A percentile compares a stretch with the other conserved stretches of the same genome.
Evolutionary conservation across 2,329 filamentous ascomycete genomes (phyloP).

Genomic region (Leptographium lundbergii): DNA sequence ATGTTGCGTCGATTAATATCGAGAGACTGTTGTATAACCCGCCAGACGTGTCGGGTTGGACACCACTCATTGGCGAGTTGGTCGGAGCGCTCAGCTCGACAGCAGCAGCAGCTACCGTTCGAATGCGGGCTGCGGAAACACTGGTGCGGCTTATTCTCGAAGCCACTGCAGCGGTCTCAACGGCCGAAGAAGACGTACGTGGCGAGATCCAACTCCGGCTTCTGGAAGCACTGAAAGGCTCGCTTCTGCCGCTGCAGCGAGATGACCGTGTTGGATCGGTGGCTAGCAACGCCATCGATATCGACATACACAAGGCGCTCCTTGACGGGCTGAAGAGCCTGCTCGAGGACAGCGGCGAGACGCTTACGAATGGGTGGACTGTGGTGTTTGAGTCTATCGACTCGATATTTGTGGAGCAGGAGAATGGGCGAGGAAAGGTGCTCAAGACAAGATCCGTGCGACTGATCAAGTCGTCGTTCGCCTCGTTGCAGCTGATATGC

Average conservation of each 20-base stretch:
- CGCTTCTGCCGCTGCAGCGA: conserved; percentile 45
- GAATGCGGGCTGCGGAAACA: conserved; percentile 50
- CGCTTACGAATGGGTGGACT: conserved; percentile 71
- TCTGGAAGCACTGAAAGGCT: conserved; percentile 51
- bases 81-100: conserved; percentile 36
- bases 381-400: conserved; percentile 75
- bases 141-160: conserved; percentile 46
- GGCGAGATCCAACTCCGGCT: conserved; percentile 59
- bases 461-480: conserved; percentile 77
- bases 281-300: conserved; percentile 48
- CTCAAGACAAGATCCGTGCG: conserved; percentile 51
- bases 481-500: conserved; percentile 80
- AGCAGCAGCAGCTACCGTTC: conserved; percentile 35
- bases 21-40: conserved; percentile 57
- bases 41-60: conserved; percentile 64
- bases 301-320: conserved; percentile 69
- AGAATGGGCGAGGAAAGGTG: conserved; percentile 16
- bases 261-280: conserved; percentile 40
- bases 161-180: conserved; percentile 41
- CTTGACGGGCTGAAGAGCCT: conserved; percentile 72
- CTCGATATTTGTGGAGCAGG: conserved; percentile 54
- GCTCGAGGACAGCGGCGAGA: conserved; percentile 80
- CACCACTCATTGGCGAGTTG: conserved; percentile 45
- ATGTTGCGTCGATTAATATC: conserved; percentile 62
- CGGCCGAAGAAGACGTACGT: conserved; percentile 35